Evolutionary conservation across 768 basidiomycete species (phyloP).

Genomic region (Chalciporus piperatus): DNA sequence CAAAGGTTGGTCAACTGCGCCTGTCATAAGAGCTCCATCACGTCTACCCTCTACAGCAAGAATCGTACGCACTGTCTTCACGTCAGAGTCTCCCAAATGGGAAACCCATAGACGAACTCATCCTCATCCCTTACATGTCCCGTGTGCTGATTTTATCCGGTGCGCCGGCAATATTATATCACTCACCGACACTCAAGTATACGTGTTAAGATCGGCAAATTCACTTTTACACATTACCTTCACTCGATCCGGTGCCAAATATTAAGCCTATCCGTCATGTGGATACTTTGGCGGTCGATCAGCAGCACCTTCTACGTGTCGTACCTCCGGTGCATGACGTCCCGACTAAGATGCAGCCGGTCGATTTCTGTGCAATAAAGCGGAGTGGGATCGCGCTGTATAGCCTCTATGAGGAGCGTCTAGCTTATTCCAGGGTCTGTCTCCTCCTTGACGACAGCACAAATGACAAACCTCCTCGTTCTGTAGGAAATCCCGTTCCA

Average conservation of each 20-base stretch:
- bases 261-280: slow-evolving; percentile 83
- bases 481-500: slow-evolving; percentile 70
- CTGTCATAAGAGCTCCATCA: neutral
- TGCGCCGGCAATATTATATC: slow-evolving; percentile 30
- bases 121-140: slow-evolving; percentile 71
- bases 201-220: slow-evolving; percentile 52
- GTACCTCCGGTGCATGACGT: slow-evolving; percentile 40
- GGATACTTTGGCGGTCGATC: slow-evolving; percentile 78
- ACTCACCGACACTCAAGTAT: slow-evolving; percentile 1
- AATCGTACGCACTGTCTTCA: slow-evolving; percentile 64
- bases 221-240: slow-evolving; percentile 78
- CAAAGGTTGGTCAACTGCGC: slow-evolving; percentile 37
- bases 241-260: slow-evolving; percentile 64
- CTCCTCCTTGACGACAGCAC: neutral
- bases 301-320: slow-evolving; percentile 59
- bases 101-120: slow-evolving; percentile 77
- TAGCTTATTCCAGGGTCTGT: slow-evolving; percentile 59
- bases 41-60: slow-evolving; percentile 36
- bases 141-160: slow-evolving; percentile 77
- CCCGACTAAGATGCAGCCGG: slow-evolving; percentile 42
- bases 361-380: slow-evolving; percentile 76
- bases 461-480: neutral
- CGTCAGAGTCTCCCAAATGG: slow-evolving; percentile 66
- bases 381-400: slow-evolving; percentile 61
- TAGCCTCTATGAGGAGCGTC: slow-evolving; percentile 56